Conservation (phyloP, 2,329 filamentous ascomycete genomes). For the Immersiporthe knoxdaviesiana region DNA sequence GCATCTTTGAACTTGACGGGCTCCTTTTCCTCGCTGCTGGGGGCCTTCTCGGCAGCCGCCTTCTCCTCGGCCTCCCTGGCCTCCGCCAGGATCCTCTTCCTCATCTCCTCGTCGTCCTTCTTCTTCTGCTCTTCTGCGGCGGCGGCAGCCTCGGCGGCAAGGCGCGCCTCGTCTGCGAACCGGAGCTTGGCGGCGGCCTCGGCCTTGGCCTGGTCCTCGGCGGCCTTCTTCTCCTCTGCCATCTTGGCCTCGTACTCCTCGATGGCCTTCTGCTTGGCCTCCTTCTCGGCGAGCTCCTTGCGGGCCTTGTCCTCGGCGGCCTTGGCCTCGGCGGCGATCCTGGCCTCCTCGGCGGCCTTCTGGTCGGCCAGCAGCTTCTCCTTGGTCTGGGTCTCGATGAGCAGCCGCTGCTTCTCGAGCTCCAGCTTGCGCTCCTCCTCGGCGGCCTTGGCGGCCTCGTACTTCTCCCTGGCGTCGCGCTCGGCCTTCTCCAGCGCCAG, state of each 20-base stretch:
- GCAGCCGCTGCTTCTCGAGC: constrained; percentile 48
- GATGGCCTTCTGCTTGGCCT: constrained; percentile 24
- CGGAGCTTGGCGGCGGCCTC: constrained; percentile 40
- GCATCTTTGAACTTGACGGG: constrained; percentile 92
- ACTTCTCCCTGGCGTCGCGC: constrained; percentile 46
- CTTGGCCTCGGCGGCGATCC: constrained; percentile 42
- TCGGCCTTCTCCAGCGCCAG: constrained; percentile 49
- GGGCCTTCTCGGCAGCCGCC: constrained; percentile 48
- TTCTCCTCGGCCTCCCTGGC: constrained; percentile 42
- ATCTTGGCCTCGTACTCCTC: constrained; percentile 31
- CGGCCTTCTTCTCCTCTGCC: constrained; percentile 40
- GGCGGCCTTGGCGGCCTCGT: constrained; percentile 43
- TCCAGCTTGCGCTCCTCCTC: constrained; percentile 43
- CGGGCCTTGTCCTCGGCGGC: constrained; percentile 43
- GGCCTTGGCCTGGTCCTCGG: constrained; percentile 39
- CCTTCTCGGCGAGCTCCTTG: constrained; percentile 52
- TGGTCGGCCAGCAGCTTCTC: constrained; percentile 52
- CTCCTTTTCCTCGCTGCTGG: constrained; percentile 64
- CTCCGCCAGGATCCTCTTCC: constrained; percentile 44
- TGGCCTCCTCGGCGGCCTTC: constrained; percentile 49
- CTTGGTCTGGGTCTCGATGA: constrained; percentile 50
- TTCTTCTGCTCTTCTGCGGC: constrained; percentile 40
- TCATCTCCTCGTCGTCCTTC: constrained; percentile 45
- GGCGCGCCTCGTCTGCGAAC: constrained; percentile 33
- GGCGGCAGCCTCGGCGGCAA: constrained; percentile 34